Evolutionary conservation across 2,329 filamentous ascomycete species (phyloP).

Genomic region (Calonectria fujianensis): DNA sequence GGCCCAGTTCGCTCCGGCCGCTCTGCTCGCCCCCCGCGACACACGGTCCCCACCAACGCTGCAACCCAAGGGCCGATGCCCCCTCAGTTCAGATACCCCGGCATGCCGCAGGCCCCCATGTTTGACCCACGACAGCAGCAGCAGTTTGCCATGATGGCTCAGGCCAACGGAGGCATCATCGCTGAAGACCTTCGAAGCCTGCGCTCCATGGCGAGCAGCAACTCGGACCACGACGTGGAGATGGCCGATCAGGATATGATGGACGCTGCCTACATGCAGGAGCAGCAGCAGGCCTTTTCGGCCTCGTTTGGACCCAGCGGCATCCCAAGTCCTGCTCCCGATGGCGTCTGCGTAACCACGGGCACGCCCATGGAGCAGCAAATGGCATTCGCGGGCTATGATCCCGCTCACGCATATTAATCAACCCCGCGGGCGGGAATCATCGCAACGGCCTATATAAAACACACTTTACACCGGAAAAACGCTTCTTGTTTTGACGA

Average conservation of each 20-base stretch:
- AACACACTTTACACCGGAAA: neutral
- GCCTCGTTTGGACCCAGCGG: conserved; percentile 48
- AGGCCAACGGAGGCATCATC: conserved; percentile 59
- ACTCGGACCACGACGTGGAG: conserved; percentile 59
- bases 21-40: conserved; percentile 56
- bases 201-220: conserved; percentile 57
- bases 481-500: conserved; percentile 32
- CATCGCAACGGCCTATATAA: neutral
- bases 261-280: conserved; percentile 52
- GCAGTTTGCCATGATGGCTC: conserved; percentile 56
- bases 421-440: neutral
- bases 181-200: conserved; percentile 61
- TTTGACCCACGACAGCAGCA: conserved; percentile 56
- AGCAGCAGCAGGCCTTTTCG: conserved; percentile 48
- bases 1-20: conserved; percentile 56
- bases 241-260: conserved; percentile 61
- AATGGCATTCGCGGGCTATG: conserved; percentile 41
- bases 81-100: conserved; percentile 52
- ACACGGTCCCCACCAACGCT: conserved; percentile 46
- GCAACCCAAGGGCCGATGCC: conserved; percentile 45
- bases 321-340: conserved; percentile 49
- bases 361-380: conserved; percentile 39
- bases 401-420: conserved; percentile 43
- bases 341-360: conserved; percentile 50
- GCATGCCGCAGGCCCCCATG: conserved; percentile 51